These are phyloP conservation scores for sunflower (Helianthus annuus) DNA, from an alignment of 129 eudicot species.

Conservation along the genomic window DNA sequence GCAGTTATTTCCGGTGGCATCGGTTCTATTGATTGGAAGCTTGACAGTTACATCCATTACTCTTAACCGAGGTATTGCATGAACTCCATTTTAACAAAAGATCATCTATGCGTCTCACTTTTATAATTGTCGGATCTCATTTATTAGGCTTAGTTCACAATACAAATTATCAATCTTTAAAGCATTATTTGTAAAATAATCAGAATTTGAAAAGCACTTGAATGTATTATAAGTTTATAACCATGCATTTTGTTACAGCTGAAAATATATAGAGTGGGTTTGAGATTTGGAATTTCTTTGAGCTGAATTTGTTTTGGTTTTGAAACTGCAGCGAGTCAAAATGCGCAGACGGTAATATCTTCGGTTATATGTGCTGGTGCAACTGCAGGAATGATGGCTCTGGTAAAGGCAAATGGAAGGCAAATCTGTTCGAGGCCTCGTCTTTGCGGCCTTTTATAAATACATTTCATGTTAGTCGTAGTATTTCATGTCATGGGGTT, in stretches of 20 bases:
- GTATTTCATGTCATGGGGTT: neutral
- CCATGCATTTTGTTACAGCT: too few species aligned
- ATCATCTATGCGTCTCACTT: neutral
- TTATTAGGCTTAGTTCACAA: neutral
- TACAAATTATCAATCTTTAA: too few species aligned
- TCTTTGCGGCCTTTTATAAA: conserved; percentile 73
- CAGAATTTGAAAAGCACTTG: neutral
- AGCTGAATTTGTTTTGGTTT: neutral
- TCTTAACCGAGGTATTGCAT: conserved; percentile 65
- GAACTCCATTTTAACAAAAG: neutral
- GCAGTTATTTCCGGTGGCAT: conserved; percentile 96
- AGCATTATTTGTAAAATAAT: neutral
- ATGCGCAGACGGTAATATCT: conserved; percentile 57
- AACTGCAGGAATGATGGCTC: conserved; percentile 88
- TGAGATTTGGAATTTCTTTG: neutral
- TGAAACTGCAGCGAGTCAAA: conserved; percentile 57
- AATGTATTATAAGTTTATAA: too few species aligned
- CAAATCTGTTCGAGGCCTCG: conserved; percentile 93
- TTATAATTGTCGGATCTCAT: neutral
- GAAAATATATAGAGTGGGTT: neutral
- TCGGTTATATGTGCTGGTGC: conserved; percentile 80
- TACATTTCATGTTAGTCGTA: neutral
- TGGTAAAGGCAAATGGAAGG: conserved; percentile 85
- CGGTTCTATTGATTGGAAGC: conserved; percentile 88
- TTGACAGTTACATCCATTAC: conserved; percentile 85